Percentiles rank a stretch among this genome's conserved stretches.
phyloP scores from a whole-genome alignment of 1,284 basidiomycete species.

The Rhodotorula glutinis region DNA sequence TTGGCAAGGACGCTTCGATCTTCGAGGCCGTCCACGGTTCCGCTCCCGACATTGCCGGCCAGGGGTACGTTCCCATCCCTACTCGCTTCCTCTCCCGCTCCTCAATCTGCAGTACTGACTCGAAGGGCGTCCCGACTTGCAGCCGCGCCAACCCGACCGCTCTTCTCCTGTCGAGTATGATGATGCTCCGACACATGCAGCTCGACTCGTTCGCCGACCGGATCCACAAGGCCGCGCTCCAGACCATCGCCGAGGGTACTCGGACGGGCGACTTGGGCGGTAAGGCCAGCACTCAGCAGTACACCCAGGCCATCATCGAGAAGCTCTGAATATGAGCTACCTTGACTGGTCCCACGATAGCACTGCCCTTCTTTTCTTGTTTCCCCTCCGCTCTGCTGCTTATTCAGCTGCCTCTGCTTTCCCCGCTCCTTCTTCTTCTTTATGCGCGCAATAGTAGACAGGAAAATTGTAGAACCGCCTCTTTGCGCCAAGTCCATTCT shows the following conservation, averaged over 20 bases:
- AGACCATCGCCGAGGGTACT: conserved; percentile 88
- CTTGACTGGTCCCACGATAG: no score
- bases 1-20: conserved; percentile 84
- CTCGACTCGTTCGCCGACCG: conserved; percentile 77
- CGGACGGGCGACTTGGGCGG: conserved; percentile 94
- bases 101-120: no score
- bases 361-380: neutral
- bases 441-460: neutral
- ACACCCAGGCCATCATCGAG: conserved; percentile 78
- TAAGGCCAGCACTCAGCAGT: conserved; percentile 80
- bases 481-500: neutral
- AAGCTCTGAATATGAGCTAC: conserved; percentile 62
- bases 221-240: conserved; percentile 86
- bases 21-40: conserved; percentile 99
- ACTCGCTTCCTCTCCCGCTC: neutral
- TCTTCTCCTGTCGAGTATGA: conserved; percentile 89
- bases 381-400: no score
- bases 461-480: neutral
- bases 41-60: conserved; percentile 63
- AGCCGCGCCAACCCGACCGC: conserved; percentile 94
- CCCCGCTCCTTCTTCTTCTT: neutral
- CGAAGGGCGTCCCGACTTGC: no score
- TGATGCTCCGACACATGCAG: conserved; percentile 99
- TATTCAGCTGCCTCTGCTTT: neutral
- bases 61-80: conserved; percentile 15